A percentile compares a stretch with the other conserved stretches of the same genome.
Evolutionary conservation across 1,139 yeast species (phyloP).

Genomic region (Suhomyces guaymorum): DNA sequence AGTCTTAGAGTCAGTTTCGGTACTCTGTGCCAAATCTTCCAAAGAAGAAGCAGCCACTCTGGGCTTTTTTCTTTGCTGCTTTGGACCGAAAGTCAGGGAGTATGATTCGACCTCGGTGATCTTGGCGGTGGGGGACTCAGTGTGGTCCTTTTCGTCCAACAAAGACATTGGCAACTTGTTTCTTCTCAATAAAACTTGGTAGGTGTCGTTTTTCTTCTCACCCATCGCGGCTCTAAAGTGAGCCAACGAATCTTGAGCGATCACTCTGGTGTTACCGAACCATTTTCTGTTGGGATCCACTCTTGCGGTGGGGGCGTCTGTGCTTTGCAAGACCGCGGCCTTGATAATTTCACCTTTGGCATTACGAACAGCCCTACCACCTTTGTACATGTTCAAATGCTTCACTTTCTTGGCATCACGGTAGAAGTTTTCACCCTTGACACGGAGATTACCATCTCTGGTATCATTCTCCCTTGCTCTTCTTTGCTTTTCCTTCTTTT

Average conservation of each 20-base stretch:
- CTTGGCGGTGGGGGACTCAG: conserved; percentile 74
- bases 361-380: conserved; percentile 84
- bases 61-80: conserved; percentile 91
- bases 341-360: conserved; percentile 82
- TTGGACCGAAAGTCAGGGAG: conserved; percentile 86
- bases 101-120: conserved; percentile 88
- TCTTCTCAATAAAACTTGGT: conserved; percentile 82
- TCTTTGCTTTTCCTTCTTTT: conserved; percentile 87
- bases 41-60: conserved; percentile 73
- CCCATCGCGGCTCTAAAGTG: conserved; percentile 96
- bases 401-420: conserved; percentile 91
- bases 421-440: conserved; percentile 96
- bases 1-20: conserved; percentile 58
- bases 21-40: conserved; percentile 71
- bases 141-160: conserved; percentile 76
- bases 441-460: conserved; percentile 87
- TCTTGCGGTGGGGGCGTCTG: conserved; percentile 86
- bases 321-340: conserved; percentile 87
- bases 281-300: conserved; percentile 96
- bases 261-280: conserved; percentile 97
- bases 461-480: conserved; percentile 78
- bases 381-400: conserved; percentile 88
- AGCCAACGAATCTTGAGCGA: conserved; percentile 91
- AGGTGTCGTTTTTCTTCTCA: conserved; percentile 80
- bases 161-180: conserved; percentile 96